These are phyloP conservation scores for Xylaria sp. DNA, from an alignment of 2,329 filamentous ascomycete species.

Conservation along the genomic window DNA sequence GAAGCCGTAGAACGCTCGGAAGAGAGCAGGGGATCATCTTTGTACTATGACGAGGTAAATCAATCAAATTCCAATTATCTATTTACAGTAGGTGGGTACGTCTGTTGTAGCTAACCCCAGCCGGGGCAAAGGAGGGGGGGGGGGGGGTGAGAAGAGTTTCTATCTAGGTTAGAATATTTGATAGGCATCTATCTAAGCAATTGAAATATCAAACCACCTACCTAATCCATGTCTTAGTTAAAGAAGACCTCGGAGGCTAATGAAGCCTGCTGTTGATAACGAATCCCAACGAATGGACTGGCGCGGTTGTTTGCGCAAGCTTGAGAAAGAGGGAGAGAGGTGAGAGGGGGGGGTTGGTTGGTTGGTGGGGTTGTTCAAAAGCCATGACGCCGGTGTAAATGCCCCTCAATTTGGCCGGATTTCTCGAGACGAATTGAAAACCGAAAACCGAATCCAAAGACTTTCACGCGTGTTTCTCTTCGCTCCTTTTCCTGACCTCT, in stretches of 20 bases:
- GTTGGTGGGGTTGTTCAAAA: conserved; percentile 1
- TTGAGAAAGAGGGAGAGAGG: no score
- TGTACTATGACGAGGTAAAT: no score
- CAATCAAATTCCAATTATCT: no score
- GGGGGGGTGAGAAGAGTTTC: background rate
- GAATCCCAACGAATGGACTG: background rate
- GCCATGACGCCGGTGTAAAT: conserved; percentile 24
- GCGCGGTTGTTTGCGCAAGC: conserved; percentile 22
- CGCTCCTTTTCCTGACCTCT: background rate
- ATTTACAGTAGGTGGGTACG: no score
- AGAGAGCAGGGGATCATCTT: no score
- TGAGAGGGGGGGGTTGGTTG: conserved; percentile 11
- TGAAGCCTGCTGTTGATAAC: background rate
- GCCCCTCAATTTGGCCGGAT: conserved; percentile 33
- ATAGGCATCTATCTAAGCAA: background rate
- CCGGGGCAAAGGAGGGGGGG: background rate
- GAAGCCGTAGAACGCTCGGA: no score
- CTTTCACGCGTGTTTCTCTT: background rate
- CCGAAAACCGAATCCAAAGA: background rate
- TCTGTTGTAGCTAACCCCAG: background rate
- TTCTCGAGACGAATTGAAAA: conserved; percentile 16
- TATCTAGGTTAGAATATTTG: no score
- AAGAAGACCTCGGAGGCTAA: background rate
- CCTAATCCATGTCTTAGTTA: background rate
- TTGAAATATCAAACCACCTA: background rate